A percentile compares a stretch with the other conserved stretches of the same genome.
phyloP scores from a whole-genome alignment of 2,329 filamentous ascomycete species.

The Monosporascus sp. region DNA sequence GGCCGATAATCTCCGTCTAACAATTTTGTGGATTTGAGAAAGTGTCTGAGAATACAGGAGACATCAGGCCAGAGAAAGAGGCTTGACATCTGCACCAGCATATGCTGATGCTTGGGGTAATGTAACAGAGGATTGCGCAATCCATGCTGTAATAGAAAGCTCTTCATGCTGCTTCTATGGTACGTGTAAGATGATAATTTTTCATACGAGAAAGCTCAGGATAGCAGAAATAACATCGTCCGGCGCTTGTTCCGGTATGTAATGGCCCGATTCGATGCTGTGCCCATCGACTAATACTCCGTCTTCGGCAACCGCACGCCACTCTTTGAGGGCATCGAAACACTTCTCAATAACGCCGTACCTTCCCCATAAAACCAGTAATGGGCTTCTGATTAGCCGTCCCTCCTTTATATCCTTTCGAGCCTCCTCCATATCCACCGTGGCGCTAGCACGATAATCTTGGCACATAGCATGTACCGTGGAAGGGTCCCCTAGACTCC shows the following conservation, averaged over 20 bases:
- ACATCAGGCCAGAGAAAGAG: too few relatives aligned
- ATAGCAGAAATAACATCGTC: slow-evolving; percentile 38
- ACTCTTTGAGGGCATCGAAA: slow-evolving; percentile 46
- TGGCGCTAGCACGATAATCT: slow-evolving; percentile 50
- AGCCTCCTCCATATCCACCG: slow-evolving; percentile 46
- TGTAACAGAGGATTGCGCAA: too few relatives aligned
- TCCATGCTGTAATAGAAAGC: not conserved
- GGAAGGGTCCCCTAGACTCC: slow-evolving; percentile 33
- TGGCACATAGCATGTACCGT: slow-evolving; percentile 46
- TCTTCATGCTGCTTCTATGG: not conserved
- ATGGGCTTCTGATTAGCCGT: slow-evolving; percentile 37
- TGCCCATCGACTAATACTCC: slow-evolving; percentile 33
- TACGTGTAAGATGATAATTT: not conserved
- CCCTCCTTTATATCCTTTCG: slow-evolving; percentile 38
- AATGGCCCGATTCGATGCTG: slow-evolving; percentile 42
- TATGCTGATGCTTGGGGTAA: too few relatives aligned
- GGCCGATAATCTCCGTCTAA: too few relatives aligned
- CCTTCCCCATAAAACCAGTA: slow-evolving; percentile 47
- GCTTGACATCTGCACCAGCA: too few relatives aligned
- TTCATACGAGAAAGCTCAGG: slow-evolving; percentile 30
- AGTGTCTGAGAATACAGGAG: too few relatives aligned
- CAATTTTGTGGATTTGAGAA: too few relatives aligned
- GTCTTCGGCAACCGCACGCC: slow-evolving; percentile 39
- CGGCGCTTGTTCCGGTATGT: slow-evolving; percentile 46
- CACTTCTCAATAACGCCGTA: slow-evolving; percentile 42